These are phyloP conservation scores for Grammothele lineata DNA, from an alignment of 768 basidiomycete genomes.

Conservation along the genomic window DNA sequence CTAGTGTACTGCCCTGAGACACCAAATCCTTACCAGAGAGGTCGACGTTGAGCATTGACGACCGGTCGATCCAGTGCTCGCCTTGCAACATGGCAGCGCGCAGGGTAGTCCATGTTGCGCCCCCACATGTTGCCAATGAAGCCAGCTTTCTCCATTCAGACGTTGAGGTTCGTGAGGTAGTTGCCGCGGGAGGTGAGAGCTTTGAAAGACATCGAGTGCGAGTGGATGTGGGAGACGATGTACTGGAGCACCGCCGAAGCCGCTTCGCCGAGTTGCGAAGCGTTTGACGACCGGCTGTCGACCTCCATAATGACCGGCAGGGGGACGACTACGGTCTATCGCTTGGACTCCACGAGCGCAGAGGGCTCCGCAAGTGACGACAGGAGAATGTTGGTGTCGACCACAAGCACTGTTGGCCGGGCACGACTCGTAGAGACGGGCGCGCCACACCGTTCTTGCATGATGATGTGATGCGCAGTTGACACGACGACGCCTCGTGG, in stretches of 20 bases:
- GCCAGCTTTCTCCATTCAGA: constrained; percentile 82
- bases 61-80: constrained; percentile 88
- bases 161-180: constrained; percentile 76
- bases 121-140: constrained; percentile 51
- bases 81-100: constrained; percentile 92
- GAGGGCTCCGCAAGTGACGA: constrained; percentile 73
- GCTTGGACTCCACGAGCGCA: constrained; percentile 70
- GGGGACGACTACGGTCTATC: constrained; percentile 89
- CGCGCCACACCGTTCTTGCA: constrained; percentile 28
- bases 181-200: constrained; percentile 95
- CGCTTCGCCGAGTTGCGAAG: constrained; percentile 64
- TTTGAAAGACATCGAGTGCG: constrained; percentile 76
- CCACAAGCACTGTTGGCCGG: constrained; percentile 89
- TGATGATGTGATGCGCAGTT: constrained; percentile 28
- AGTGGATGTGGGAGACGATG: constrained; percentile 69
- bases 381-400: constrained; percentile 94
- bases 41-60: constrained; percentile 54
- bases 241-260: constrained; percentile 73
- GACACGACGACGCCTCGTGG: constrained; percentile 24
- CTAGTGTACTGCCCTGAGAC: no score
- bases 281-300: constrained; percentile 76
- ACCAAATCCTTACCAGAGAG: no score
- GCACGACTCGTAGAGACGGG: constrained; percentile 52
- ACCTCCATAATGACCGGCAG: constrained; percentile 96
- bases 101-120: constrained; percentile 92